phyloP scores from a whole-genome alignment of 139 green algal genomes.

The Ettlia oleoabundans region DNA sequence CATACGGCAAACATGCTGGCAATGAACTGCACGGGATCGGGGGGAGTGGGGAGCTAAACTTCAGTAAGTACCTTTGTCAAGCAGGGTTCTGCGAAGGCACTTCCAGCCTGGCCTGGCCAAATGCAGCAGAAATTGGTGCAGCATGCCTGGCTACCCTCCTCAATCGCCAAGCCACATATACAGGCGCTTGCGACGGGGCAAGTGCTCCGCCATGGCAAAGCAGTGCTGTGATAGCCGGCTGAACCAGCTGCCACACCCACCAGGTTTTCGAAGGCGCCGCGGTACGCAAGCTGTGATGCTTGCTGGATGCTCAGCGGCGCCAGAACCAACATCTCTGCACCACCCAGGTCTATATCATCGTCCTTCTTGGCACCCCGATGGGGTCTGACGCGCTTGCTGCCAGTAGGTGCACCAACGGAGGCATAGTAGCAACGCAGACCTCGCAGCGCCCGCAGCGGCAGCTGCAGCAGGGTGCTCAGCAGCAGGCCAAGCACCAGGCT shows the following conservation, averaged over 20 bases:
- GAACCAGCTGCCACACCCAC: background rate
- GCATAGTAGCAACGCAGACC: slow-evolving; percentile 31
- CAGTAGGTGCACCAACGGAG: background rate
- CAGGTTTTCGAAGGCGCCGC: slow-evolving; percentile 13
- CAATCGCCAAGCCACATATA: no score
- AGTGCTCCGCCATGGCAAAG: no score
- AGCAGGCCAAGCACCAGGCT: background rate
- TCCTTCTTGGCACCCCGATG: background rate
- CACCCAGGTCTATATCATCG: slow-evolving; percentile 24
- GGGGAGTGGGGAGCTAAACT: background rate
- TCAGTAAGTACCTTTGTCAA: no score
- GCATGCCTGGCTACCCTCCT: no score
- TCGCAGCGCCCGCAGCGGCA: background rate
- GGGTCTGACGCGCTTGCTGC: background rate
- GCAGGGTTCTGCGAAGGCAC: no score
- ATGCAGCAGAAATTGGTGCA: no score
- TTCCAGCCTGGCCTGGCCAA: no score
- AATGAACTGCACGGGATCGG: background rate
- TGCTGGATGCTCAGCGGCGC: background rate
- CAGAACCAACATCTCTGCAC: slow-evolving; percentile 18
- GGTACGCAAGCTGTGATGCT: background rate
- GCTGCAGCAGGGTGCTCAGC: background rate
- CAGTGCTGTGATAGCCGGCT: no score
- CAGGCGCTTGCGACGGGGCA: no score
- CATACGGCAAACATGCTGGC: background rate